These are phyloP conservation scores for Sporisorium scitamineum DNA, from an alignment of 1,284 basidiomycete species.

Conservation along the genomic window DNA sequence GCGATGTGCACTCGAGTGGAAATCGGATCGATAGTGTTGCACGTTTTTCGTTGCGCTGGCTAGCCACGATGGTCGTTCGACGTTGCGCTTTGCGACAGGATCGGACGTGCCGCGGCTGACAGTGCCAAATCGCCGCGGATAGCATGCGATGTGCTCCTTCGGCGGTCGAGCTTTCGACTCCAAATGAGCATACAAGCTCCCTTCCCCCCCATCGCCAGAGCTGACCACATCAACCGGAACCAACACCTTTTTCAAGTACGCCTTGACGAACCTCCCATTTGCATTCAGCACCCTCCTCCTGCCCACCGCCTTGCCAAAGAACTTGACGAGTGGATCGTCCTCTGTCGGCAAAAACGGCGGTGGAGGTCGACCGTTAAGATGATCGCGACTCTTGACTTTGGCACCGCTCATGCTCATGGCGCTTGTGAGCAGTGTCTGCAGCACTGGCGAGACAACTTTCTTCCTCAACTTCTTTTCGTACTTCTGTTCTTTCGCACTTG, in stretches of 20 bases:
- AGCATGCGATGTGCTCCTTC: not conserved
- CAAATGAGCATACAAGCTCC: constrained; percentile 3
- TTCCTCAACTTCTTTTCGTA: constrained; percentile 1
- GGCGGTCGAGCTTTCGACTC: constrained; percentile 8
- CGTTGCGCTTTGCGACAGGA: not conserved
- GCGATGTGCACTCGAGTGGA: constrained; percentile 9
- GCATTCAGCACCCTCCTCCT: constrained; percentile 27
- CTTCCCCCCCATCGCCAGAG: not conserved
- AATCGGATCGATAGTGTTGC: constrained; percentile 6
- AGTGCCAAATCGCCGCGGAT: not conserved
- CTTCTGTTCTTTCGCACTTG: not conserved
- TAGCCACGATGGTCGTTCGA: not conserved
- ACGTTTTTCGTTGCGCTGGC: not conserved
- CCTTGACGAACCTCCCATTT: not conserved
- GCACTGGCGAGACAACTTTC: constrained; percentile 6
- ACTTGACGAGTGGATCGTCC: constrained; percentile 30
- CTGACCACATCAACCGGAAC: constrained; percentile 24
- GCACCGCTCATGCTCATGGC: constrained; percentile 28
- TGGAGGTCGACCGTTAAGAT: constrained; percentile 23
- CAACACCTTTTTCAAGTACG: constrained; percentile 28
- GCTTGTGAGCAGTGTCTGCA: constrained; percentile 19
- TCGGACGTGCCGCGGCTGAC: not conserved
- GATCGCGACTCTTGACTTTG: constrained; percentile 9
- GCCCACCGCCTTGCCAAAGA: constrained; percentile 14
- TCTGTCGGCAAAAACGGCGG: constrained; percentile 29